phyloP scores from a whole-genome alignment of 495 filamentous ascomycete genomes.

The Penicillium salamii region DNA sequence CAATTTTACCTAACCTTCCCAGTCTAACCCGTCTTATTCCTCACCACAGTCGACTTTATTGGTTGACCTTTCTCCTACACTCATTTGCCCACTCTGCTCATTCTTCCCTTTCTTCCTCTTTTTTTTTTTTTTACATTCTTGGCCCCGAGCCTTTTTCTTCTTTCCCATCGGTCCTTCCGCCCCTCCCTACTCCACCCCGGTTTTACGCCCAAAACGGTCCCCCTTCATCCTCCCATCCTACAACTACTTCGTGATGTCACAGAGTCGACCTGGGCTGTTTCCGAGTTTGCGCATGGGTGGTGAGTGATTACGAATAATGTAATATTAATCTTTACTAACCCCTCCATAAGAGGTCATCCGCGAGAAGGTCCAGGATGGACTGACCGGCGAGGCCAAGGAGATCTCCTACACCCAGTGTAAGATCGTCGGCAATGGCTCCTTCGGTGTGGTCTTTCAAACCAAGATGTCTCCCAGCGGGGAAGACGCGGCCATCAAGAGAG shows the following conservation, averaged over 20 bases:
- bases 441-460: conserved; percentile 98
- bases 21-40: conserved; percentile 9
- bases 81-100: conserved; percentile 9
- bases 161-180: conserved; percentile 29
- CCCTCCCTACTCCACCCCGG: conserved; percentile 20
- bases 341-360: conserved; percentile 78
- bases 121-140: conserved; percentile 15
- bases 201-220: conserved; percentile 25
- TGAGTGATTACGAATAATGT: conserved; percentile 42
- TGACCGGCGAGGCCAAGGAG: conserved; percentile 92
- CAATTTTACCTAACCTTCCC: conserved; percentile 13
- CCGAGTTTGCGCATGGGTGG: conserved; percentile 79
- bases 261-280: conserved; percentile 72
- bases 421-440: conserved; percentile 99
- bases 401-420: conserved; percentile 99
- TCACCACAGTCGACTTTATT: conserved; percentile 8
- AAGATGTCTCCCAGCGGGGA: conserved; percentile 96
- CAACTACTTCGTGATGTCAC: conserved; percentile 56
- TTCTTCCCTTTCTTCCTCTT: conserved; percentile 8
- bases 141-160: conserved; percentile 23
- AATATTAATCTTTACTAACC: conserved; percentile 13
- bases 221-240: conserved; percentile 23
- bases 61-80: conserved; percentile 8
- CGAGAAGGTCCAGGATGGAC: conserved; percentile 97
- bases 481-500: conserved; percentile 97